Evolutionary conservation across 176 grass and related monocot genomes (phyloP).

Genomic region (Carex scoparia): DNA sequence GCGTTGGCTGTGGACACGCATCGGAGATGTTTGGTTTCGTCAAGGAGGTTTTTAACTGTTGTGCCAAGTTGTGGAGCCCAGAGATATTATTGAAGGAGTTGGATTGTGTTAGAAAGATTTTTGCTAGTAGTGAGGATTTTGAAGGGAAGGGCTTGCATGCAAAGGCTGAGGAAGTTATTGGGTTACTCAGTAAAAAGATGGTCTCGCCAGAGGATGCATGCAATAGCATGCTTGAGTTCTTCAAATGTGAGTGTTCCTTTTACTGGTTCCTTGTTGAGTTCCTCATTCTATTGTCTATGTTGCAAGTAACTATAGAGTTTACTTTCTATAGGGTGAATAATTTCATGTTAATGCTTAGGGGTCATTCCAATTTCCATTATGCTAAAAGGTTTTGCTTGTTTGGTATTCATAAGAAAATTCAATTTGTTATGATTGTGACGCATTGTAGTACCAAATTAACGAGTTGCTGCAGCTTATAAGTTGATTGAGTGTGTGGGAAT

Average conservation of each 20-base stretch:
- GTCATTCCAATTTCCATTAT: neutral
- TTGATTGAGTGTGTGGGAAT: neutral
- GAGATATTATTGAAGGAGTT: constrained; percentile 79
- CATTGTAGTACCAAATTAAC: neutral
- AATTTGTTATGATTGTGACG: neutral
- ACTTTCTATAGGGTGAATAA: neutral
- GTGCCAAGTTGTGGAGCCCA: constrained; percentile 56
- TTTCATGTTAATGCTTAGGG: neutral
- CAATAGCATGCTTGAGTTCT: constrained; percentile 83
- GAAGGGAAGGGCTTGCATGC: constrained; percentile 86
- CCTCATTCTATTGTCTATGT: neutral
- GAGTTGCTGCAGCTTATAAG: neutral
- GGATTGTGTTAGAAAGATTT: constrained; percentile 87
- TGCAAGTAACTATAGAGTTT: neutral
- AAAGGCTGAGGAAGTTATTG: constrained; percentile 71
- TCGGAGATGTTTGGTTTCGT: constrained; percentile 99
- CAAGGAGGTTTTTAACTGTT: constrained; percentile 93
- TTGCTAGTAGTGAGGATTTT: constrained; percentile 86
- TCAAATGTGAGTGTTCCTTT: constrained; percentile 77
- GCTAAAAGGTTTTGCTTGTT: neutral
- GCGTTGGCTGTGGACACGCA: constrained; percentile 77
- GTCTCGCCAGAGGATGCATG: constrained; percentile 55
- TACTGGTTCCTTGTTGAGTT: neutral
- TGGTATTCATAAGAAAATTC: neutral
- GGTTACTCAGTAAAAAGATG: constrained; percentile 55